Evolutionary conservation across 225 moss, liverwort and hornwort genomes (phyloP).

Genomic region (Takakia lepidozioides): DNA sequence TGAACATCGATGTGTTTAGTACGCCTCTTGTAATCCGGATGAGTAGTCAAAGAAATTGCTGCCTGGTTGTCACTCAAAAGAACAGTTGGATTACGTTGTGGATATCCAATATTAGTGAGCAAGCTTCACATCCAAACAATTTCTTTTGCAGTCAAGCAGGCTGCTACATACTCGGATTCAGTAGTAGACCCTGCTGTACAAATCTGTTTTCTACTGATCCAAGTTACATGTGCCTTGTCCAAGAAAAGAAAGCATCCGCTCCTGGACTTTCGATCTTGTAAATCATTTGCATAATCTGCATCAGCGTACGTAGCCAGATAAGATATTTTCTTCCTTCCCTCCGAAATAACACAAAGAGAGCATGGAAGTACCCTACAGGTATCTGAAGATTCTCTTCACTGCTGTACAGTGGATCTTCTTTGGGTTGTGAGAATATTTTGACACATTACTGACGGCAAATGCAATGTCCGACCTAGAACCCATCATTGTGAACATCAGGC

Average conservation of each 20-base stretch:
- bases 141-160: neutral
- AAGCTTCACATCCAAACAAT: neutral
- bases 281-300: constrained; percentile 1
- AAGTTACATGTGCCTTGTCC: too few relatives aligned
- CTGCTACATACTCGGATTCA: neutral
- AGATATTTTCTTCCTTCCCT: neutral
- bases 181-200: neutral
- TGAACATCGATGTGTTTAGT: too few relatives aligned
- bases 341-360: neutral
- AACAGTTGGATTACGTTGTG: neutral
- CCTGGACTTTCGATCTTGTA: neutral
- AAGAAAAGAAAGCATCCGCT: neutral
- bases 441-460: neutral
- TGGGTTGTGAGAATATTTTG: neutral
- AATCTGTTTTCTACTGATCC: neutral
- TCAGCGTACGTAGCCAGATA: neutral
- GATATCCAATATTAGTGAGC: neutral
- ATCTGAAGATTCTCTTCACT: neutral
- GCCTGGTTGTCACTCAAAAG: neutral
- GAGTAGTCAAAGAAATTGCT: neutral
- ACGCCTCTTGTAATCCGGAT: neutral
- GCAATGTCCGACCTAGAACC: constrained; percentile 1
- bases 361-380: constrained; percentile 3
- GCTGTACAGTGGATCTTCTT: neutral
- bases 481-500: constrained; percentile 1